Conservation (phyloP, 2,329 filamentous ascomycete species). For the Alternaria hordeiaustralica region DNA sequence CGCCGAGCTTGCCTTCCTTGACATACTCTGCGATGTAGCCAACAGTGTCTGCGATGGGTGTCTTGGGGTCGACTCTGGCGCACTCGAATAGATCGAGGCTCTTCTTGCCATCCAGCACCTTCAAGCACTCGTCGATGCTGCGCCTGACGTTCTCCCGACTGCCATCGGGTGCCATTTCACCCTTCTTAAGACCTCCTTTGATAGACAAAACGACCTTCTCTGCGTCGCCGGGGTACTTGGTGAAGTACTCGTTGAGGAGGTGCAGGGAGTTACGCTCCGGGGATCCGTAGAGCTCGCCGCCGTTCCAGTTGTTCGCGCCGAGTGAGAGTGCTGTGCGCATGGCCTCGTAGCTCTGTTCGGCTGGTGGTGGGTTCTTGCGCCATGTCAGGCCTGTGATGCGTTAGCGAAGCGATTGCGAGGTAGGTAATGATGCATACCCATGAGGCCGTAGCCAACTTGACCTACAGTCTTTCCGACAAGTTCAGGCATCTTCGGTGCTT, state of each 20-base stretch:
- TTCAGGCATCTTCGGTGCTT: slow-evolving; percentile 37
- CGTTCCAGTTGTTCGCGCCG: slow-evolving; percentile 59
- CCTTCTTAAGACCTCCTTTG: slow-evolving; percentile 54
- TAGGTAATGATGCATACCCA: slow-evolving; percentile 44
- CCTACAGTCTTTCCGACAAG: slow-evolving; percentile 49
- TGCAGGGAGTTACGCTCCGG: slow-evolving; percentile 56
- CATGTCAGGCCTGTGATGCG: slow-evolving; percentile 52
- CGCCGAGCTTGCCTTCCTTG: slow-evolving; percentile 53
- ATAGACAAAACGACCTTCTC: slow-evolving; percentile 59
- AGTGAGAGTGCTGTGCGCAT: slow-evolving; percentile 53
- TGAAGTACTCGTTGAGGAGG: slow-evolving; percentile 59
- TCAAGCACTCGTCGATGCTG: slow-evolving; percentile 56
- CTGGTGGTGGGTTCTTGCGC: slow-evolving; percentile 47
- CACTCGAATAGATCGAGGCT: slow-evolving; percentile 57
- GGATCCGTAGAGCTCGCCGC: slow-evolving; percentile 57
- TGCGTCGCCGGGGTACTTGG: slow-evolving; percentile 58
- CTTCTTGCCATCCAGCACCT: slow-evolving; percentile 55
- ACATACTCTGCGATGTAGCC: slow-evolving; percentile 49
- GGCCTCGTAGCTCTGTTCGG: slow-evolving; percentile 50
- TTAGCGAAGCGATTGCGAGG: slow-evolving; percentile 13
- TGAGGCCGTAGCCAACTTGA: slow-evolving; percentile 55
- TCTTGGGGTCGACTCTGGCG: slow-evolving; percentile 53
- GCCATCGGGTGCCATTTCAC: slow-evolving; percentile 49
- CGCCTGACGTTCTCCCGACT: slow-evolving; percentile 50
- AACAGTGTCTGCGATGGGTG: slow-evolving; percentile 55